Base-by-base conservation (phyloP, 2,329 filamentous ascomycete species). In the Polytolypa hystricis region DNA sequence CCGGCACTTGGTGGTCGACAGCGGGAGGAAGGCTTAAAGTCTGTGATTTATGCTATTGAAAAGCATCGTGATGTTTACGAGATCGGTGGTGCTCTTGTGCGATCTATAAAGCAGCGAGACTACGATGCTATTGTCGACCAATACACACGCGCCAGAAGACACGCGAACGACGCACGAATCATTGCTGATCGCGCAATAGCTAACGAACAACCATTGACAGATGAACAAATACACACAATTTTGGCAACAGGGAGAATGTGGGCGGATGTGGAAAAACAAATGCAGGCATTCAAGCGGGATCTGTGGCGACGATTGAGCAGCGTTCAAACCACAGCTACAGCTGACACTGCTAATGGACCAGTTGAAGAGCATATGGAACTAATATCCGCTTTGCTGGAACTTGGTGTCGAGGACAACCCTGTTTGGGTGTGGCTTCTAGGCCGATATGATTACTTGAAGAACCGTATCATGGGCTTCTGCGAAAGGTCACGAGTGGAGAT, bases 381-480 rank as follows among this genome's bases (percentile, higher is more conserved):
- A 32, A 96, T 98, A 37, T 72, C 78, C 15, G 69, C 95, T 23
- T 69, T 98, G 36, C 65, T 98, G n/a, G 89, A 98, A 57, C 68
- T 98, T 14, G 93, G 91, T 5, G 86, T 94, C 2, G 82, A 93
- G 7, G 86, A 96, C 41, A 98, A 93, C 50, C 91, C 91, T 1
- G 93, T 98, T 43, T 94, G 84, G 84, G 73, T 93, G 8, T 98
- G 91, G 87, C 74, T 98, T 17, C 67, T 89, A 38, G 94, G 85
- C 52, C 79, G 84, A 30, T 93, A 87, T 53, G 84, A 94, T 45
- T 79, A 87, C 52, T 69, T 98, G 38, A 95, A 91, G 59, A 78
- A 78, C 45, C 93, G 84, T 55, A 89, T 96, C 36, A 74, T 77
- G 28, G 69, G 73, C 0, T 81, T 79, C 10, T 84, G 85, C 35